Percentiles rank a stretch among this genome's conserved stretches.
phyloP scores from a whole-genome alignment of 306 rosid genomes.

The Fagus crenata region DNA sequence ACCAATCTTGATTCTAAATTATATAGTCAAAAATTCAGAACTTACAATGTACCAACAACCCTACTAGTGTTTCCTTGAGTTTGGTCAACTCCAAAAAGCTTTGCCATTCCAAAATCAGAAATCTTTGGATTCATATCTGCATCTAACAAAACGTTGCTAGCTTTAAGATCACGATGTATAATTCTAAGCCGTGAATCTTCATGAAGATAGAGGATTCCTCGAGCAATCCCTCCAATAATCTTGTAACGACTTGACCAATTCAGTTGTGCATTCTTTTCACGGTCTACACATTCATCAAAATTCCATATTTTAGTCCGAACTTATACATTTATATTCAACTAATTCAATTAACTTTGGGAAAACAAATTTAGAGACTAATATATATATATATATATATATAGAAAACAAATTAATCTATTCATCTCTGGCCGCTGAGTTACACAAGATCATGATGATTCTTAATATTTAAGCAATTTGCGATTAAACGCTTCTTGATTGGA shows the following conservation, averaged over 20 bases:
- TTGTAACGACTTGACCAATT: constrained; percentile 45
- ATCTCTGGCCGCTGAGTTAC: neutral
- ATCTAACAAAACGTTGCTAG: constrained; percentile 47
- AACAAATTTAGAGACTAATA: neutral
- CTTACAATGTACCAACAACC: constrained; percentile 57
- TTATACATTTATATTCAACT: neutral
- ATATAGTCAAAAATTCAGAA: neutral
- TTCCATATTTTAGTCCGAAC: too few relatives aligned
- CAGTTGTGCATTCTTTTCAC: constrained; percentile 22
- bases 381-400: neutral
- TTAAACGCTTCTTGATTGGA: neutral
- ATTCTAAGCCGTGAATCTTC: constrained; percentile 42
- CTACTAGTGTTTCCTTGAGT: constrained; percentile 36
- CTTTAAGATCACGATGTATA: constrained; percentile 44
- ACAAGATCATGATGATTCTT: neutral
- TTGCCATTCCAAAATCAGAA: constrained; percentile 51
- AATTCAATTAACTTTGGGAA: too few relatives aligned
- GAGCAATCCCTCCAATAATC: constrained; percentile 36
- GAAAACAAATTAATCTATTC: neutral
- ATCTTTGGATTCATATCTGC: constrained; percentile 42
- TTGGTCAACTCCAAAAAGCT: constrained; percentile 38
- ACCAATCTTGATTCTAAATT: too few relatives aligned
- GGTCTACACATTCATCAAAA: constrained; percentile 21
- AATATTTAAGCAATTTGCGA: neutral
- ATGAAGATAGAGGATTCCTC: constrained; percentile 39